Evolutionary conservation across 805 yeast genomes (phyloP).

Genomic region (Yamadazyma ubonensis): DNA sequence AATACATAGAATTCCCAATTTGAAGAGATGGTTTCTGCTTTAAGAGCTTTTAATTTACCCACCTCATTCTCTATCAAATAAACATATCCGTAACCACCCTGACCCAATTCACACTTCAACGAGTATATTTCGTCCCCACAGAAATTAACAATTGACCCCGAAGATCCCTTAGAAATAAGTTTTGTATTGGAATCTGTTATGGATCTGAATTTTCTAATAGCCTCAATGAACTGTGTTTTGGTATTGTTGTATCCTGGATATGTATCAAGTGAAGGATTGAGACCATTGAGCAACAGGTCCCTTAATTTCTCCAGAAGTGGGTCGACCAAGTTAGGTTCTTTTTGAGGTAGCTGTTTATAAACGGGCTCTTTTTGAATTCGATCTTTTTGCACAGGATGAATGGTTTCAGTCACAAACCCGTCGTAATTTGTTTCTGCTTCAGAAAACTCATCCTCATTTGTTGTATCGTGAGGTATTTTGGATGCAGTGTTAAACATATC

Average conservation of each 20-base stretch:
- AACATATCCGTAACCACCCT: slow-evolving; percentile 80
- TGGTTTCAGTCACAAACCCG: slow-evolving; percentile 52
- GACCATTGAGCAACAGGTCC: slow-evolving; percentile 32
- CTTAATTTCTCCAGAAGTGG: slow-evolving; percentile 49
- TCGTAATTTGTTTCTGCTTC: slow-evolving; percentile 36
- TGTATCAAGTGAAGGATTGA: slow-evolving; percentile 34
- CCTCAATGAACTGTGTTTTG: slow-evolving; percentile 16
- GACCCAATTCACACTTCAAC: slow-evolving; percentile 60
- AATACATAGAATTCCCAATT: slow-evolving; percentile 83
- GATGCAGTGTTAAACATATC: slow-evolving; percentile 70
- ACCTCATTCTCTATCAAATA: slow-evolving; percentile 62
- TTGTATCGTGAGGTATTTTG: slow-evolving; percentile 20
- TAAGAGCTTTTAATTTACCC: slow-evolving; percentile 63
- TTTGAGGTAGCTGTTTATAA: background rate
- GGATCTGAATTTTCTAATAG: slow-evolving; percentile 30
- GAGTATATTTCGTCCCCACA: slow-evolving; percentile 46
- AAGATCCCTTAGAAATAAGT: slow-evolving; percentile 32
- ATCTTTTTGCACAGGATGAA: slow-evolving; percentile 15
- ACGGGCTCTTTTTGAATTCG: background rate
- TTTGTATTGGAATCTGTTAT: slow-evolving; percentile 36
- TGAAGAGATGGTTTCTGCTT: slow-evolving; percentile 66
- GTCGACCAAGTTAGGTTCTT: slow-evolving; percentile 16
- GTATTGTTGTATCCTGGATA: slow-evolving; percentile 31
- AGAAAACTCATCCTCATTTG: slow-evolving; percentile 26
- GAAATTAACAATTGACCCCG: slow-evolving; percentile 43